Evolutionary conservation across 2,329 filamentous ascomycete species (phyloP).

Genomic region (Monosporascus sp.): DNA sequence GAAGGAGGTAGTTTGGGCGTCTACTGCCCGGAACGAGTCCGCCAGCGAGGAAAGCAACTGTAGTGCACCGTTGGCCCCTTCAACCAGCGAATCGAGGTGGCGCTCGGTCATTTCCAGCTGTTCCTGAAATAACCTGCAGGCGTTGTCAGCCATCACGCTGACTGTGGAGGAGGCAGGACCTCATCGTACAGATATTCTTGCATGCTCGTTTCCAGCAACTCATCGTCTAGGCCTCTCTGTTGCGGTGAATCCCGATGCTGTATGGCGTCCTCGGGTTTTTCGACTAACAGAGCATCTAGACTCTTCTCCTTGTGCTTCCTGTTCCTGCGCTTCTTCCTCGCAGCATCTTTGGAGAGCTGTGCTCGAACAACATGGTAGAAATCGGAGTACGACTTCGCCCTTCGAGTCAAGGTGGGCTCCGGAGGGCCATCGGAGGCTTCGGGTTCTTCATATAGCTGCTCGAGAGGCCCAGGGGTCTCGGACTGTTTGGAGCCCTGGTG

Average conservation of each 20-base stretch:
- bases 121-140: constrained; percentile 64
- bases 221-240: constrained; percentile 58
- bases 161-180: no score
- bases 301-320: constrained; percentile 36
- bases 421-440: constrained; percentile 56
- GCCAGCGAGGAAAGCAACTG: constrained; percentile 73
- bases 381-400: constrained; percentile 74
- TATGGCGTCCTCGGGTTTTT: constrained; percentile 20
- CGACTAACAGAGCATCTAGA: constrained; percentile 47
- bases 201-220: constrained; percentile 75
- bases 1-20: constrained; percentile 88
- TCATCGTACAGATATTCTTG: constrained; percentile 70
- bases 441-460: constrained; percentile 53
- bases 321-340: constrained; percentile 33
- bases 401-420: constrained; percentile 56
- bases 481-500: constrained; percentile 49
- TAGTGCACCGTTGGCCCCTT: constrained; percentile 71
- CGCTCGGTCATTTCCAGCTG: constrained; percentile 76
- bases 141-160: constrained; percentile 21
- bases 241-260: constrained; percentile 16
- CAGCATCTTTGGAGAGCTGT: constrained; percentile 48
- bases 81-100: constrained; percentile 74
- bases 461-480: constrained; percentile 50
- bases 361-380: constrained; percentile 62
- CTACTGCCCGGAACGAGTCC: constrained; percentile 80